Conservation (phyloP, 768 basidiomycete genomes). For the Fomitopsis pulvina region DNA sequence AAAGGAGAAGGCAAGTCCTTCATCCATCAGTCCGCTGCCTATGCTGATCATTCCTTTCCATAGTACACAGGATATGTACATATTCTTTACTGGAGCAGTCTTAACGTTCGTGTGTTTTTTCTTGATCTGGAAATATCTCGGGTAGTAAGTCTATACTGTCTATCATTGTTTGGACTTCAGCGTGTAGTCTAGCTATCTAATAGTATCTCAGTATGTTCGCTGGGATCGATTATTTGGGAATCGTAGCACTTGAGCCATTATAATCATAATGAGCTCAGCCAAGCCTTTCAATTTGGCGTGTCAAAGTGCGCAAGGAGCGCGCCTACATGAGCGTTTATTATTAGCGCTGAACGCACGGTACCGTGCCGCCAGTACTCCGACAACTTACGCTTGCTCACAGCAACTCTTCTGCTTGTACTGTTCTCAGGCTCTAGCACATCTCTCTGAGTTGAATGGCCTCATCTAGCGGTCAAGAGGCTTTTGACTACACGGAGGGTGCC, state of each 20-base stretch:
- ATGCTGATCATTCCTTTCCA: background rate
- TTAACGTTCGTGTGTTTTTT: conserved; percentile 93
- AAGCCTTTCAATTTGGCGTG: too few relatives aligned
- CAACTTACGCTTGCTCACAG: too few relatives aligned
- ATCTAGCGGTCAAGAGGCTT: background rate
- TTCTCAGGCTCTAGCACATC: background rate
- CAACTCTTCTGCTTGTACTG: too few relatives aligned
- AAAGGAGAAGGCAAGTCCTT: conserved; percentile 73
- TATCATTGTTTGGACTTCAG: background rate
- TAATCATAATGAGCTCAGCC: too few relatives aligned
- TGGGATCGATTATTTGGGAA: too few relatives aligned
- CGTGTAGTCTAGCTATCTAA: background rate
- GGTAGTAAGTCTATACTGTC: conserved; percentile 22
- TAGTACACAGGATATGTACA: conserved; percentile 94
- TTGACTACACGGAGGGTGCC: conserved; percentile 87
- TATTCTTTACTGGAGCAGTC: conserved; percentile 79
- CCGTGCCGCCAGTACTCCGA: too few relatives aligned
- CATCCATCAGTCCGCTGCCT: background rate
- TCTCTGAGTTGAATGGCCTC: background rate
- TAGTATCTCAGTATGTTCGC: too few relatives aligned
- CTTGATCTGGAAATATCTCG: conserved; percentile 88
- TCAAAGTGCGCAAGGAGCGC: too few relatives aligned
- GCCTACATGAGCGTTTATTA: too few relatives aligned
- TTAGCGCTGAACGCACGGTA: too few relatives aligned
- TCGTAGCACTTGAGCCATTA: too few relatives aligned